phyloP scores from a whole-genome alignment of 768 basidiomycete genomes.

The Agaricus subrufescens region DNA sequence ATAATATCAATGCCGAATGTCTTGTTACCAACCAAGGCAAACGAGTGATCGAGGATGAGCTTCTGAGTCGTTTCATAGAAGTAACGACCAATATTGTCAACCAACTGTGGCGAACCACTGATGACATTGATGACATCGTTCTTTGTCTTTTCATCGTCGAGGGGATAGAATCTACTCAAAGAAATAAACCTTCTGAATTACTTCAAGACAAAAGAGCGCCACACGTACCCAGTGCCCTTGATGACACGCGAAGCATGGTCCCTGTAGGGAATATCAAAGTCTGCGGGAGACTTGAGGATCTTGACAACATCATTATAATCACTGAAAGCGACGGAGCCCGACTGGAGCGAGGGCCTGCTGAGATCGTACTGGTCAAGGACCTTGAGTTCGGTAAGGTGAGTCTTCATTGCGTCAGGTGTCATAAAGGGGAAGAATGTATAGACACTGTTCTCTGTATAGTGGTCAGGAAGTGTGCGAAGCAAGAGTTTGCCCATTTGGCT shows the following conservation, averaged over 20 bases:
- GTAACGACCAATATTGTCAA: constrained; percentile 49
- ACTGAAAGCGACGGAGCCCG: constrained; percentile 26
- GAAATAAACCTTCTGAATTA: neutral
- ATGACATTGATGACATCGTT: constrained; percentile 44
- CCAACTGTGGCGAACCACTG: constrained; percentile 38
- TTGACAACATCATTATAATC: constrained; percentile 48
- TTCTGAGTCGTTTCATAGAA: constrained; percentile 64
- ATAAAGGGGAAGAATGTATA: constrained; percentile 90
- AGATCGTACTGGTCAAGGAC: constrained; percentile 52
- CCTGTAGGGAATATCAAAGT: constrained; percentile 46
- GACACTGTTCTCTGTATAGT: constrained; percentile 63
- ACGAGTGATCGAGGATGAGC: constrained; percentile 52
- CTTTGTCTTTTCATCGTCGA: constrained; percentile 46
- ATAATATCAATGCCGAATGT: constrained; percentile 59
- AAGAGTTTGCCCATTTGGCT: constrained; percentile 72
- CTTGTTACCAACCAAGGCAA: constrained; percentile 49
- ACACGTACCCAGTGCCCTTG: constrained; percentile 50
- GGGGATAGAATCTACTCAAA: constrained; percentile 59
- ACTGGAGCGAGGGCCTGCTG: constrained; percentile 36
- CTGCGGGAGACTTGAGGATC: constrained; percentile 41
- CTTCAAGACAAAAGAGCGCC: constrained; percentile 7
- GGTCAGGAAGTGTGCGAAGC: constrained; percentile 66
- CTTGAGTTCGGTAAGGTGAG: constrained; percentile 51
- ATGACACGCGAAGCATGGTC: constrained; percentile 49
- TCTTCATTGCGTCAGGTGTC: constrained; percentile 68